These are phyloP conservation scores for Penicillium nucicola DNA, from an alignment of 495 filamentous ascomycete species.

Conservation along the genomic window DNA sequence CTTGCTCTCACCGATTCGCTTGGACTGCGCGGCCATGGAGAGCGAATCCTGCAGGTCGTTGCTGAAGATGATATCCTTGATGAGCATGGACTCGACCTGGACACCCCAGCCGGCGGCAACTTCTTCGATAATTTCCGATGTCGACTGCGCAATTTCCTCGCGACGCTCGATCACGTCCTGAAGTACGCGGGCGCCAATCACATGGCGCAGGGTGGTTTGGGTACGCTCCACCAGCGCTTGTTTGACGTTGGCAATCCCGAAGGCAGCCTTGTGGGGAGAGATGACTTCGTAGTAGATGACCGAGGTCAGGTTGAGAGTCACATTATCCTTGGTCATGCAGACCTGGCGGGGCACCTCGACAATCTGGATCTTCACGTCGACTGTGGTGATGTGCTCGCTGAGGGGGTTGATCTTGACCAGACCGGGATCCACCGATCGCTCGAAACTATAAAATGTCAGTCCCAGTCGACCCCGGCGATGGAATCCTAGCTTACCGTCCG, in stretches of 20 bases:
- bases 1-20: conserved; percentile 97
- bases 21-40: conserved; percentile 98
- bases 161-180: conserved; percentile 99
- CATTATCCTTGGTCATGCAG: conserved; percentile 99
- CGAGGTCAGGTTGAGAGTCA: conserved; percentile 85
- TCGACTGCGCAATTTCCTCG: conserved; percentile 92
- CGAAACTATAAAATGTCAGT: conserved; percentile 54
- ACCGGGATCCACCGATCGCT: conserved; percentile 94
- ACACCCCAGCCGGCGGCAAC: conserved; percentile 94
- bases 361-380: conserved; percentile 99
- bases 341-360: conserved; percentile 94
- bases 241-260: conserved; percentile 91
- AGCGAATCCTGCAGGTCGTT: conserved; percentile 95
- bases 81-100: conserved; percentile 94
- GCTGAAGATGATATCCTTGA: conserved; percentile 99
- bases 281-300: conserved; percentile 99
- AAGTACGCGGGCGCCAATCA: conserved; percentile 91
- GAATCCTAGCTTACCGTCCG: conserved; percentile 54
- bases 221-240: conserved; percentile 96
- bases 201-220: conserved; percentile 95
- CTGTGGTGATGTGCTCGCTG: conserved; percentile 80
- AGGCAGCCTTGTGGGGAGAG: conserved; percentile 94
- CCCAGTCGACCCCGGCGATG: not conserved
- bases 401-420: conserved; percentile 98
- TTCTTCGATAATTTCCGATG: conserved; percentile 96